phyloP scores from a whole-genome alignment of 1,139 yeast species.

The Hyphopichia wangnamkhiaoensis region DNA sequence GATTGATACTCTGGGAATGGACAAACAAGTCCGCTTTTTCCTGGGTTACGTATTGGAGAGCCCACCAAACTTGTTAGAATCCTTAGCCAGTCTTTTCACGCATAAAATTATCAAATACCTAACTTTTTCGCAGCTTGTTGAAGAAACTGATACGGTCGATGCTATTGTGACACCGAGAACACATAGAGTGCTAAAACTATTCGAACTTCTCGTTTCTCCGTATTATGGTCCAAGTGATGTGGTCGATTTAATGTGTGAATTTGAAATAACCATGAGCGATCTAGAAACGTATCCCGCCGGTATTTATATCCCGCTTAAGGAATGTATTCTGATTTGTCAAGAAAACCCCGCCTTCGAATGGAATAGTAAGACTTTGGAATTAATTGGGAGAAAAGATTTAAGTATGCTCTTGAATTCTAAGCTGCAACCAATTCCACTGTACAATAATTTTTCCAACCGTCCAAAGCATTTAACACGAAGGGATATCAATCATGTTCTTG shows the following conservation, averaged over 20 bases:
- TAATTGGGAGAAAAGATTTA: constrained; percentile 71
- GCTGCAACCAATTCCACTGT: constrained; percentile 17
- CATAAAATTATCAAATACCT: constrained; percentile 51
- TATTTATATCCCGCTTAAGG: constrained; percentile 63
- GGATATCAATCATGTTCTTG: constrained; percentile 52
- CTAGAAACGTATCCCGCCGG: constrained; percentile 78
- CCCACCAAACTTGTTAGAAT: constrained; percentile 60
- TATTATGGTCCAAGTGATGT: constrained; percentile 53
- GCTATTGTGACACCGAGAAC: constrained; percentile 65
- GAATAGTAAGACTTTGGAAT: constrained; percentile 50
- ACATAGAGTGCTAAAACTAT: constrained; percentile 54
- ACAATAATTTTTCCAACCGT: constrained; percentile 12
- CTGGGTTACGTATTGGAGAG: constrained; percentile 43
- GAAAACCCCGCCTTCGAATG: constrained; percentile 54
- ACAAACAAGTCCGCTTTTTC: constrained; percentile 30
- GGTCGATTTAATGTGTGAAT: constrained; percentile 59
- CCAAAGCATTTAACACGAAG: constrained; percentile 19
- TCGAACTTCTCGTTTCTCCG: constrained; percentile 62
- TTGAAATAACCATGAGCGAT: constrained; percentile 50
- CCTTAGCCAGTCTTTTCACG: constrained; percentile 54
- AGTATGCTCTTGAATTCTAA: constrained; percentile 28
- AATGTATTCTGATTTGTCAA: constrained; percentile 59
- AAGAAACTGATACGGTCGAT: constrained; percentile 65
- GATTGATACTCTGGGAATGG: constrained; percentile 24
- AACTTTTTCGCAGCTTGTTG: constrained; percentile 69